A percentile compares a stretch with the other conserved stretches of the same genome.
Evolutionary conservation across 768 basidiomycete genomes (phyloP).

Genomic region (Pseudohyphozyma bogoriensis): DNA sequence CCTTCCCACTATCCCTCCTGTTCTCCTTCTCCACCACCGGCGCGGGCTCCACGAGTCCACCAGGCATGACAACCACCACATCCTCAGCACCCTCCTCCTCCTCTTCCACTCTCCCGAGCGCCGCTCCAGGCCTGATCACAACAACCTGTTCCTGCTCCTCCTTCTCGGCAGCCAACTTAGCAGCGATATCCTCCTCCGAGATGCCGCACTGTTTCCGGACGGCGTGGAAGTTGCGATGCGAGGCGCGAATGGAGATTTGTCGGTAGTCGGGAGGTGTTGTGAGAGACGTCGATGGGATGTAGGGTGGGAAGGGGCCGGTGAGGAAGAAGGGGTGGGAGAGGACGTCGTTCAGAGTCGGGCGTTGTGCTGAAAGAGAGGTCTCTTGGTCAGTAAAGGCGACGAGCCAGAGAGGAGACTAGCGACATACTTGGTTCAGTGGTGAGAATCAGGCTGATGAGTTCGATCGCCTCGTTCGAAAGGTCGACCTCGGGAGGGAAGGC

Average conservation of each 20-base stretch:
- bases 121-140: too few species aligned
- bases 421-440: constrained; percentile 58
- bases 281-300: constrained; percentile 68
- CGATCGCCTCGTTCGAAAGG: constrained; percentile 60
- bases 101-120: constrained; percentile 47
- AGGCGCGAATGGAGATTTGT: neutral
- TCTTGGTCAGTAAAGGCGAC: neutral
- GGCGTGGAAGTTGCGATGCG: constrained; percentile 9
- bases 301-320: constrained; percentile 62
- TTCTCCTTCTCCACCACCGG: neutral
- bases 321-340: constrained; percentile 76
- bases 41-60: too few species aligned
- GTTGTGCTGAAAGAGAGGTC: constrained; percentile 42
- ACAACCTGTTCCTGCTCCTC: constrained; percentile 6
- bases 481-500: constrained; percentile 71
- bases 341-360: constrained; percentile 76
- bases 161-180: neutral
- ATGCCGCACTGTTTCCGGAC: constrained; percentile 13
- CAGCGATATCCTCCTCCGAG: constrained; percentile 5
- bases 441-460: constrained; percentile 72
- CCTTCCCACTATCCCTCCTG: neutral
- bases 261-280: constrained; percentile 38
- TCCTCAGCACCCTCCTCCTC: neutral
- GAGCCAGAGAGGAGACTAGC: neutral
- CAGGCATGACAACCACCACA: neutral